Conservation (phyloP, 2,329 filamentous ascomycete species). For the Pseudogymnoascus sp. region DNA sequence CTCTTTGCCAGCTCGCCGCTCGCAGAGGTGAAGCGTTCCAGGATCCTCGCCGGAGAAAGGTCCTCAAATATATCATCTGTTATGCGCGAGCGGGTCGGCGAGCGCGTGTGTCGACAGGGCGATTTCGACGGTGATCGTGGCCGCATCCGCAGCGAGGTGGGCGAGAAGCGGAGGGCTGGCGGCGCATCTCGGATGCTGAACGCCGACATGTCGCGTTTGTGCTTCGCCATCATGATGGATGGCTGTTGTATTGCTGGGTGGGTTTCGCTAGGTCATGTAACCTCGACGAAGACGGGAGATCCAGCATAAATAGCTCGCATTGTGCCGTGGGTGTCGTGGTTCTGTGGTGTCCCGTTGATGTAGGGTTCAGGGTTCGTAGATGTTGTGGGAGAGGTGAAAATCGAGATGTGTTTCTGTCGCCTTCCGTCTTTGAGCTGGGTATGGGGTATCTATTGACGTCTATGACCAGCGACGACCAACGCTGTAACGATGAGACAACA, state of each 20-base stretch:
- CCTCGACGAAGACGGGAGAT: not conserved
- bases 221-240: slow-evolving; percentile 1
- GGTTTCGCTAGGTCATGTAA: not conserved
- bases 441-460: slow-evolving; percentile 2
- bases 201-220: slow-evolving; percentile 2
- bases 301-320: slow-evolving; percentile 7
- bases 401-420: not conserved
- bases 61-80: slow-evolving; percentile 53
- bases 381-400: not conserved
- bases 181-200: slow-evolving; percentile 6
- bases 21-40: slow-evolving; percentile 51
- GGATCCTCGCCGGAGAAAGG: slow-evolving; percentile 51
- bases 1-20: slow-evolving; percentile 47
- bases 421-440: slow-evolving; percentile 3
- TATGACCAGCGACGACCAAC: not conserved
- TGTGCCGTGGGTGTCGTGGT: not conserved
- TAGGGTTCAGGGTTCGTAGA: not conserved
- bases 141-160: slow-evolving; percentile 2
- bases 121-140: slow-evolving; percentile 3
- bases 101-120: slow-evolving; percentile 12
- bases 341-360: slow-evolving; percentile 1
- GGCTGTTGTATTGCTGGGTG: not conserved
- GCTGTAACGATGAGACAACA: not conserved
- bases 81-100: slow-evolving; percentile 22
- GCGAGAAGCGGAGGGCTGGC: slow-evolving; percentile 2